These are phyloP conservation scores for Rusavskia elegans DNA, from an alignment of 495 filamentous ascomycete species.

Conservation along the genomic window DNA sequence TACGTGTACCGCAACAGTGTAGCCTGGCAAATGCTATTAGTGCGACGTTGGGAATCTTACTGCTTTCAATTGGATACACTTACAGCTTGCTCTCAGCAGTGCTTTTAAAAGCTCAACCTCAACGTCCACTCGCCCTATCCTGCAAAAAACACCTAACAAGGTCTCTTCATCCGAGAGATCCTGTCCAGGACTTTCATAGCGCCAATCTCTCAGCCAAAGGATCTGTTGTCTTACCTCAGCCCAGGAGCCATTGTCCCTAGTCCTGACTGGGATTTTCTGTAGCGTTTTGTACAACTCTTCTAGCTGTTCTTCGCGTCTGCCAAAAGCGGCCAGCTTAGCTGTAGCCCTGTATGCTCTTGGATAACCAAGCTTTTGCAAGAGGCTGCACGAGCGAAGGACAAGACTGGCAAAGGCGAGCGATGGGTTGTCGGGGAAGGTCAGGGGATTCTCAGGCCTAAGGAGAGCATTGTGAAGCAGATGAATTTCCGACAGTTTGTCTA, in stretches of 20 bases:
- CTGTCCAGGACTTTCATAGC: slow-evolving; percentile 24
- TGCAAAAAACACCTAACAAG: slow-evolving; percentile 53
- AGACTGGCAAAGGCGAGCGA: slow-evolving; percentile 50
- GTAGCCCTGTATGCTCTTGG: slow-evolving; percentile 41
- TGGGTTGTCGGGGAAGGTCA: slow-evolving; percentile 48
- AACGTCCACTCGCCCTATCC: slow-evolving; percentile 42
- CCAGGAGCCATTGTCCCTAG: slow-evolving; percentile 55
- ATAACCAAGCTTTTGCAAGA: slow-evolving; percentile 44
- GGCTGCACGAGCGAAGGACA: slow-evolving; percentile 49
- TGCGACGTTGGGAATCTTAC: too few relatives aligned
- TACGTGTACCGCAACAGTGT: slow-evolving; percentile 48
- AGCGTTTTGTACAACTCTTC: slow-evolving; percentile 47
- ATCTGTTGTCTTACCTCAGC: slow-evolving; percentile 45
- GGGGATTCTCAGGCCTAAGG: slow-evolving; percentile 41
- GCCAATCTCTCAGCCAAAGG: slow-evolving; percentile 75
- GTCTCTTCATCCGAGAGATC: neutral
- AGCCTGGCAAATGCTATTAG: slow-evolving; percentile 31
- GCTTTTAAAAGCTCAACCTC: slow-evolving; percentile 64
- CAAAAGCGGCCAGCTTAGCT: slow-evolving; percentile 40
- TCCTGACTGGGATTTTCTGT: slow-evolving; percentile 28
- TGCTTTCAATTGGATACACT: slow-evolving; percentile 6
- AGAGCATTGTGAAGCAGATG: slow-evolving; percentile 39
- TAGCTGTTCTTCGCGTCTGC: slow-evolving; percentile 49
- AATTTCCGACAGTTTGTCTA: slow-evolving; percentile 29
- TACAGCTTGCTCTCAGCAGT: slow-evolving; percentile 53